Percentiles rank a stretch among this genome's conserved stretches.
These are phyloP conservation scores for Scopulariopsis brevicaulis DNA, from an alignment of 2,329 filamentous ascomycete species.

Conservation along the genomic window DNA sequence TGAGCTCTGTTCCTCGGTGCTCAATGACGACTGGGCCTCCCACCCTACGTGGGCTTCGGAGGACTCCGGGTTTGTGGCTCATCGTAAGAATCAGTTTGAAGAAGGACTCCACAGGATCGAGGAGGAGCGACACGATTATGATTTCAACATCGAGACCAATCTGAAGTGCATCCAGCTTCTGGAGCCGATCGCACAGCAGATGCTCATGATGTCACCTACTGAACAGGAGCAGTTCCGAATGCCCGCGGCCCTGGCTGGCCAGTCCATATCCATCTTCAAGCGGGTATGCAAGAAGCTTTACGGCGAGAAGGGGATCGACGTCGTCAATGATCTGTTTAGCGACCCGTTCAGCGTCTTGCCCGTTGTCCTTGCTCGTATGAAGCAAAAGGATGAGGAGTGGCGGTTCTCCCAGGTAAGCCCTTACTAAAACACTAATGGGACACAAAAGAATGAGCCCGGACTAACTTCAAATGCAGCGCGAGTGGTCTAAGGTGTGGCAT, in stretches of 20 bases:
- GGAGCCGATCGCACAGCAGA: conserved; percentile 85
- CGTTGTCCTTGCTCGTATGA: conserved; percentile 76
- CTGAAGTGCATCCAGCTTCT: conserved; percentile 91
- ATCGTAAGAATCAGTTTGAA: conserved; percentile 92
- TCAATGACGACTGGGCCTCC: conserved; percentile 97
- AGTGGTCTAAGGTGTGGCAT: conserved; percentile 99
- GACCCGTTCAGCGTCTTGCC: conserved; percentile 82
- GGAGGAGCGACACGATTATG: conserved; percentile 96
- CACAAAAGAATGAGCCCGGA: not conserved
- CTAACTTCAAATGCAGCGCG: conserved; percentile 43
- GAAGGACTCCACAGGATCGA: conserved; percentile 93
- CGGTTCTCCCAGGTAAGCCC: conserved; percentile 62
- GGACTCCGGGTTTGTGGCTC: conserved; percentile 93
- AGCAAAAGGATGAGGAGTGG: conserved; percentile 97
- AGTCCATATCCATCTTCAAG: conserved; percentile 94
- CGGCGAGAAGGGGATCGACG: conserved; percentile 73
- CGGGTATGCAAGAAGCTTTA: conserved; percentile 97
- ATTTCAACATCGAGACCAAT: conserved; percentile 95
- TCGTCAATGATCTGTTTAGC: conserved; percentile 77
- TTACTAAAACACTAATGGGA: no score
- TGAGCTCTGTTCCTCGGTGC: conserved; percentile 81
- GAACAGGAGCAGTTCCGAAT: conserved; percentile 70
- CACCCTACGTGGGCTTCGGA: conserved; percentile 98
- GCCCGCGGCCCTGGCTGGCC: conserved; percentile 74
- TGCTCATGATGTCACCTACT: conserved; percentile 64